Evolutionary conservation across 2,329 filamentous ascomycete genomes (phyloP).

Genomic region (Colletotrichum echinochloae): DNA sequence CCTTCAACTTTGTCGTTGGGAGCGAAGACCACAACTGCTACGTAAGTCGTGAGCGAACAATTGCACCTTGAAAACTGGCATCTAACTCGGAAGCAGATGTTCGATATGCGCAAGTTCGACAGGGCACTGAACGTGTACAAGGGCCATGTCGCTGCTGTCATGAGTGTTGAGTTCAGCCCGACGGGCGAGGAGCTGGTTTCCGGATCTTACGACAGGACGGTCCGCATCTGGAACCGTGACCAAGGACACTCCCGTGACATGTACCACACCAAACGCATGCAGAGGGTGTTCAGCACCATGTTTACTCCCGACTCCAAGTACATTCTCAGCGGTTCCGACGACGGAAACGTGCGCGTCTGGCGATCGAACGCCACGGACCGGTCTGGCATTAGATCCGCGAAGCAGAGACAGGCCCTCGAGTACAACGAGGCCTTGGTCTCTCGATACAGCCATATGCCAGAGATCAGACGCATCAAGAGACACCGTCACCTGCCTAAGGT

Average conservation of each 20-base stretch:
- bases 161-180: slow-evolving; percentile 96
- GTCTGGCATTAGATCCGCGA: slow-evolving; percentile 85
- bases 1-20: slow-evolving; percentile 92
- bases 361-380: slow-evolving; percentile 85
- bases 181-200: slow-evolving; percentile 94
- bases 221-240: slow-evolving; percentile 85
- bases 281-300: slow-evolving; percentile 82
- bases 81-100: slow-evolving; percentile 59
- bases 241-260: slow-evolving; percentile 89
- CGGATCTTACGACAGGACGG: slow-evolving; percentile 85
- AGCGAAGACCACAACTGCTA: slow-evolving; percentile 93
- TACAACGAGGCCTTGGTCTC: slow-evolving; percentile 89
- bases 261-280: slow-evolving; percentile 98
- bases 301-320: slow-evolving; percentile 94
- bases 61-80: neutral
- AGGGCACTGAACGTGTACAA: slow-evolving; percentile 90
- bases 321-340: slow-evolving; percentile 89
- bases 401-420: slow-evolving; percentile 88
- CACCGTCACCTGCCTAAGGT: slow-evolving; percentile 93
- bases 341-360: slow-evolving; percentile 91
- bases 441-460: slow-evolving; percentile 94
- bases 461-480: slow-evolving; percentile 88
- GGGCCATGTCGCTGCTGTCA: slow-evolving; percentile 89
- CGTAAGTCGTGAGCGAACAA: slow-evolving; percentile 39
- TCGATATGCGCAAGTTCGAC: slow-evolving; percentile 93